These are phyloP conservation scores for Kazachstania kunashirensis DNA, from an alignment of 805 yeast genomes.

Conservation along the genomic window DNA sequence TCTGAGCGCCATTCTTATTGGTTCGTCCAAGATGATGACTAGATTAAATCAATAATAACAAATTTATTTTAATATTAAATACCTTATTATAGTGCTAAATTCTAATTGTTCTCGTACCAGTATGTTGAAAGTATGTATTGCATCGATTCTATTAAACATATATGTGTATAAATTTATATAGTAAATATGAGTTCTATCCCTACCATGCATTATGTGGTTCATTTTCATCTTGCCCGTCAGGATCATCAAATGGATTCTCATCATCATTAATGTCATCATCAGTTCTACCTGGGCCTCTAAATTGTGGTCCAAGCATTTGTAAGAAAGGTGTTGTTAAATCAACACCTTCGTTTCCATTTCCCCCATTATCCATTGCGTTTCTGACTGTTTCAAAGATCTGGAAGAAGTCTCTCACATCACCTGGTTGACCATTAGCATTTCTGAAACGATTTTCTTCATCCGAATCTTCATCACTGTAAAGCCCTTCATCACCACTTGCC, in stretches of 20 bases:
- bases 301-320: conserved; percentile 18
- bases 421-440: conserved; percentile 11
- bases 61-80: background rate
- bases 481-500: conserved; percentile 15
- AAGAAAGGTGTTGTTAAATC: conserved; percentile 16
- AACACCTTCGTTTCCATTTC: conserved; percentile 11
- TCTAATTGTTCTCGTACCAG: no score
- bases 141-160: no score
- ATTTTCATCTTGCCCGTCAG: no score
- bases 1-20: conserved; percentile 2
- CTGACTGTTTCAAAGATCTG: conserved; percentile 22
- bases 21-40: conserved; percentile 5
- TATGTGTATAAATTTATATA: no score
- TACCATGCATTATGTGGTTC: no score
- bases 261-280: conserved; percentile 8
- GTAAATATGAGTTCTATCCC: no score
- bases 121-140: no score
- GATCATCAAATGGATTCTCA: conserved; percentile 6
- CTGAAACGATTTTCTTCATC: conserved; percentile 5
- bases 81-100: no score
- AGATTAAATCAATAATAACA: background rate
- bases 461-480: conserved; percentile 9
- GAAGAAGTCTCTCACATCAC: conserved; percentile 21
- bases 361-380: conserved; percentile 14
- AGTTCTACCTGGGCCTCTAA: conserved; percentile 8